These are phyloP conservation scores for Sordariomycetes sp. DNA, from an alignment of 2,329 filamentous ascomycete genomes.

Conservation along the genomic window DNA sequence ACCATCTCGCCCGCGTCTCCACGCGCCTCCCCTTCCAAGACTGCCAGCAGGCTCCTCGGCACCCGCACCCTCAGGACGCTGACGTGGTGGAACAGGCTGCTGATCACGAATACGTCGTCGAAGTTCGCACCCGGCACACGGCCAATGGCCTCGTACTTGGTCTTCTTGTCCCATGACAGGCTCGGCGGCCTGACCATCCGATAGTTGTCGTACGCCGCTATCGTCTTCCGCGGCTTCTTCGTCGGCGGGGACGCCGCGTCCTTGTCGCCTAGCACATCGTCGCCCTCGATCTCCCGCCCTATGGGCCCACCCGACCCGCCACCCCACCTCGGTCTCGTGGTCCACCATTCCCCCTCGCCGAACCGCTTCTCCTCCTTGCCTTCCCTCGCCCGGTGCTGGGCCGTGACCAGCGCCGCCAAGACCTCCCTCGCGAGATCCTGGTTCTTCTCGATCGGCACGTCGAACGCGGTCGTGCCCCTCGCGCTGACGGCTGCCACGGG, in stretches of 20 bases:
- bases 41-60: slow-evolving; percentile 38
- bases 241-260: slow-evolving; percentile 22
- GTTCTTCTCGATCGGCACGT: slow-evolving; percentile 43
- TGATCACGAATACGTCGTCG: slow-evolving; percentile 53
- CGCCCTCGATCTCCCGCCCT: slow-evolving; percentile 46
- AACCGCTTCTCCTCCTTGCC: slow-evolving; percentile 44
- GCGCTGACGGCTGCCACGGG: slow-evolving; percentile 51
- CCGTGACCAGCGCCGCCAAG: slow-evolving; percentile 48
- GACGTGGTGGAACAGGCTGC: slow-evolving; percentile 51
- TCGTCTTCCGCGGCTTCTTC: slow-evolving; percentile 43
- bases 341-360: slow-evolving; percentile 53
- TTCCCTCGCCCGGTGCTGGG: slow-evolving; percentile 52
- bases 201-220: slow-evolving; percentile 53
- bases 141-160: slow-evolving; percentile 46
- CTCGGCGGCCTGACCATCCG: slow-evolving; percentile 49
- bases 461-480: slow-evolving; percentile 43
- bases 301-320: slow-evolving; percentile 53
- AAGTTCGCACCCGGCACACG: slow-evolving; percentile 30
- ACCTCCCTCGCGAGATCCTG: slow-evolving; percentile 53
- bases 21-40: slow-evolving; percentile 35
- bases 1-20: slow-evolving; percentile 30
- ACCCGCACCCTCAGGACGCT: slow-evolving; percentile 49
- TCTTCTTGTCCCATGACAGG: slow-evolving; percentile 49
- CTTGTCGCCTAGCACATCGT: slow-evolving; percentile 34
- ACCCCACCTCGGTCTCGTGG: slow-evolving; percentile 49